Evolutionary conservation across 2,329 filamentous ascomycete species (phyloP), one percentile per base, ranked within the genome.

Genomic region (Cytospora schulzeri): DNA sequence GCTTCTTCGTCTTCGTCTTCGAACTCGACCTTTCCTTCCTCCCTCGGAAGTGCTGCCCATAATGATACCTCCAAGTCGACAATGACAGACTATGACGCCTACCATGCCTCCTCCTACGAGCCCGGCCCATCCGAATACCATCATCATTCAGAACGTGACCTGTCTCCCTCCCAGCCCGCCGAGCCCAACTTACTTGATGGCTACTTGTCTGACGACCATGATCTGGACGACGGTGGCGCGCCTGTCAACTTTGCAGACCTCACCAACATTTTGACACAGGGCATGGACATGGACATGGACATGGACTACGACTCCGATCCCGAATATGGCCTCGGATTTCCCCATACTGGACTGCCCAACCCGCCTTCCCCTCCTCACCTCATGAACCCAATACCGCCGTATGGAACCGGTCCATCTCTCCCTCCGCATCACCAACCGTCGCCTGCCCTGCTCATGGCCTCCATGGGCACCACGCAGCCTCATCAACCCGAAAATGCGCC

Each of bases 201-300:
- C 45, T 68, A 70, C 66, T 62, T 68, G 28, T 69, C 68, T 9
- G 71, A 71, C 45, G 67, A 68, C 28, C 57, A 67, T 19, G 71
- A 72, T 63, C 66, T 69, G 66, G 70, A 69, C 11, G 71, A 70
- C 33, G 69, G 65, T 54, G 69, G 67, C 6, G 68, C 70, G 17
- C 57, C 70, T 57, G 64, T 70, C 11, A 66, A 70, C 56, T 69
- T 67, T 52, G 38, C 66, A 26, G 60, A 70, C 35, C 57, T 68
- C 31, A 59, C 68, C 56, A 66, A 66, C 50, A 51, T 71, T 11
- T 60, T 72, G 50, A 65, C 68, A 12, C 59, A 68, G 51, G 68
- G 69, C 53, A 68, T 72, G 64, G 69, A 70, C 50, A 62, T 70
- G 54, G 67, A 71, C 53, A 68, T 72, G 64, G 69, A 70, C 50